Evolutionary conservation across 495 filamentous ascomycete species (phyloP), one percentile per base, ranked within the genome.

Genomic region (Penicillium salamii): DNA sequence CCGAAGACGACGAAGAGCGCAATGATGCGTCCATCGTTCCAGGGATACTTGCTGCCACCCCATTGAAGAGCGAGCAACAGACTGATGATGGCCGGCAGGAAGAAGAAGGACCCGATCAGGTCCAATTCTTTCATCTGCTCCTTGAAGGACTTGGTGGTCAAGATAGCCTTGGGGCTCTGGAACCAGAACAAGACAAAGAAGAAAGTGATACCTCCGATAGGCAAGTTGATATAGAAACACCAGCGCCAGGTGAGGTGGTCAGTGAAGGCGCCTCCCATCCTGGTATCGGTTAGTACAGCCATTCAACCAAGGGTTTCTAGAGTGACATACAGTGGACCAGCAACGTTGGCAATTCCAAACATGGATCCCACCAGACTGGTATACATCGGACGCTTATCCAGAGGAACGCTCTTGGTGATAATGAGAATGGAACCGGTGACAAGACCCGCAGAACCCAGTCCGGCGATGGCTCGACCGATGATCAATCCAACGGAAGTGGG

Each of bases 341-440:
- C 81, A 18, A 91, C 85, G 55, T 78, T 84, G 0, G 90, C 85
- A 39, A 96, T 77, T 12, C 87, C 91, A 61, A 85, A 93, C 79
- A 91, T 89, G 48, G 75, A 80, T n/a, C 86, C 86, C 40, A 96
- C 72, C 9, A 89, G 41, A 14, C 88, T 86, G 9, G 79, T 85
- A 65, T 86, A 93, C 46, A 84, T 68, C 0, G 91, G 89, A 2
- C 91, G 76, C 44, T 83, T 79, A 5, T 65, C 68, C 0, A 95
- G 72, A 0, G 90, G 89, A 0, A 95, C 84, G 17, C 82, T 84
- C 57, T 88, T 79, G 26, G 83, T 78, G 15, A 96, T 76, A 60
- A 96, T 93, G 51, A 91, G 78, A 36, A 95, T 77, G 2, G 85
- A 83, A 4, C 91, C 91, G 2, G 86, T 85, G 62, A 90, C 93